A percentile compares a stretch with the other conserved stretches of the same genome.
phyloP scores from a whole-genome alignment of 257 asterid species.

The Solanum dulcamara region DNA sequence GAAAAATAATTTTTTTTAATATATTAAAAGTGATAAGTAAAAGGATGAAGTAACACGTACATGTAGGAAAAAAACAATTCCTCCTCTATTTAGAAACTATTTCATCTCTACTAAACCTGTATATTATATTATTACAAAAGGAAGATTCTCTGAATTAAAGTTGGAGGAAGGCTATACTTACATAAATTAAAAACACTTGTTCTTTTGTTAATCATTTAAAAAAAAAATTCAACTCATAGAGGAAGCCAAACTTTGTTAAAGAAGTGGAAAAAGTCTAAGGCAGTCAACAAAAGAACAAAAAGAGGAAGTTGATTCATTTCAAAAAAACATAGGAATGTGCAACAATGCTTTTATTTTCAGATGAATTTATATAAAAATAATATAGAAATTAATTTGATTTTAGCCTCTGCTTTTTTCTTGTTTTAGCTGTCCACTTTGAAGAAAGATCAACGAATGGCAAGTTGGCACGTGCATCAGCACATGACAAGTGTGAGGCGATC shows the following conservation, averaged over 20 bases:
- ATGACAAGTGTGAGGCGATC: not conserved
- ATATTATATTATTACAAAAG: not conserved
- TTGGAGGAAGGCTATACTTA: not conserved
- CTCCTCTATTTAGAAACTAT: not conserved
- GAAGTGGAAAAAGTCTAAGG: not conserved
- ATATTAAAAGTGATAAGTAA: no score
- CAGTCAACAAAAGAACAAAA: not conserved
- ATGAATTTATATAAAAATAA: not conserved
- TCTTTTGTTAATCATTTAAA: not conserved
- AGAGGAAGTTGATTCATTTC: not conserved
- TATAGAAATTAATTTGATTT: not conserved
- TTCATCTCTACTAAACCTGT: no score
- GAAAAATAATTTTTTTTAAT: no score
- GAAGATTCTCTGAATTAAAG: not conserved
- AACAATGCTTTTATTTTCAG: not conserved
- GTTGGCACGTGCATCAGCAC: not conserved
- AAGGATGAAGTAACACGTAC: not conserved
- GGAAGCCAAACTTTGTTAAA: not conserved
- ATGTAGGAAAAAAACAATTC: not conserved
- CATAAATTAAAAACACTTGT: not conserved
- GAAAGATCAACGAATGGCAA: not conserved
- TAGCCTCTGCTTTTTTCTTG: not conserved
- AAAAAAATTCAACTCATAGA: not conserved
- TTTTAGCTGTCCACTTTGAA: not conserved
- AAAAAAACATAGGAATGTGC: not conserved